phyloP scores from a whole-genome alignment of 768 basidiomycete species.

The Boletus reticulatus region DNA sequence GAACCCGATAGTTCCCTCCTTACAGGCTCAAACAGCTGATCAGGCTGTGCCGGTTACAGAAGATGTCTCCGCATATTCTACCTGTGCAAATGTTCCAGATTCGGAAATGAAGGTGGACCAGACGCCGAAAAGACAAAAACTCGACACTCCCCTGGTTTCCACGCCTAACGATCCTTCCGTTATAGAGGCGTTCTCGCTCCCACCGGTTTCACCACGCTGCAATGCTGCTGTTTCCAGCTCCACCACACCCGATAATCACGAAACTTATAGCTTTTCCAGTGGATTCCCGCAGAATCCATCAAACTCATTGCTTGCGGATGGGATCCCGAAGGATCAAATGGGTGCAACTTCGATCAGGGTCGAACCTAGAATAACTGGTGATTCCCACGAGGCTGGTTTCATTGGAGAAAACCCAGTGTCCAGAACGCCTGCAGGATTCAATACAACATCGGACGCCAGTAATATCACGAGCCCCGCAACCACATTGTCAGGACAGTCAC shows the following conservation, averaged over 20 bases:
- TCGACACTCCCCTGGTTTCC: background rate
- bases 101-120: background rate
- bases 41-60: slow-evolving; percentile 2
- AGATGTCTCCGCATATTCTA: background rate
- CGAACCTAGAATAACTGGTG: background rate
- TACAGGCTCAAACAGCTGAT: background rate
- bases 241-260: slow-evolving; percentile 10
- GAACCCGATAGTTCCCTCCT: background rate
- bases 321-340: background rate
- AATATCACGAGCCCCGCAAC: slow-evolving; percentile 22
- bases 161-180: background rate
- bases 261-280: background rate
- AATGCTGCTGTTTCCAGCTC: slow-evolving; percentile 1
- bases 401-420: background rate
- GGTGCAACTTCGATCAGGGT: background rate
- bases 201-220: background rate
- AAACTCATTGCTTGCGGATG: background rate
- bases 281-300: background rate
- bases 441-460: slow-evolving; percentile 8
- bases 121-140: background rate
- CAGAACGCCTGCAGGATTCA: slow-evolving; percentile 8
- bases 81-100: background rate
- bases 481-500: background rate
- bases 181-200: background rate
- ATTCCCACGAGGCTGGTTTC: background rate